phyloP scores from a whole-genome alignment of 2,329 filamentous ascomycete species.

The Hortaea sp. region DNA sequence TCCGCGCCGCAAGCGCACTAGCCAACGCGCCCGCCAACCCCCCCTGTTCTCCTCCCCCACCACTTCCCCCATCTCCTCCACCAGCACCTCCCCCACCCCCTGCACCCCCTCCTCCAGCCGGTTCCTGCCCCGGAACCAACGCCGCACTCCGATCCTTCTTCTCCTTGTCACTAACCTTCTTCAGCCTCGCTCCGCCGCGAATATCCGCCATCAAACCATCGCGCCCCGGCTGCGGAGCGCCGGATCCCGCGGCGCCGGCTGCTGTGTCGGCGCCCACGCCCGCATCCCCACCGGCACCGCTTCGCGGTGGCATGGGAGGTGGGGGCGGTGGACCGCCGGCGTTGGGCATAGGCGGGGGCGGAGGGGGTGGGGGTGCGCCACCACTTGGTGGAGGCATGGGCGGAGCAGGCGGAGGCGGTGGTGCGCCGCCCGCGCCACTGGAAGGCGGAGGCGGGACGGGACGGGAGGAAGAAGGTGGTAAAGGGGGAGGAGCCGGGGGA shows the following conservation, averaged over 20 bases:
- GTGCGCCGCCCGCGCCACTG: conserved; percentile 6
- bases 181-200: conserved; percentile 54
- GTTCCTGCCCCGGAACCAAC: conserved; percentile 44
- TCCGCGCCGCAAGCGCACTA: conserved; percentile 73
- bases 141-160: conserved; percentile 64
- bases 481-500: conserved; percentile 2
- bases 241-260: conserved; percentile 37
- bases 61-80: conserved; percentile 36
- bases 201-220: conserved; percentile 61
- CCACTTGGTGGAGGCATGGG: conserved; percentile 29
- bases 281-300: conserved; percentile 31
- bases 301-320: conserved; percentile 26
- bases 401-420: conserved; percentile 34
- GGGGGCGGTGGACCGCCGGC: conserved; percentile 30
- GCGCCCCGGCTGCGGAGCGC: conserved; percentile 37
- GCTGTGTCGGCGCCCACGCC: conserved; percentile 18
- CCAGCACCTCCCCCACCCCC: conserved; percentile 26
- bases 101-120: conserved; percentile 31
- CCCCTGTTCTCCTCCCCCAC: conserved; percentile 40
- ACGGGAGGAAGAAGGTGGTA: conserved; percentile 8
- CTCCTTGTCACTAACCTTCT: conserved; percentile 62
- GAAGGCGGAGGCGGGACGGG: conserved; percentile 5
- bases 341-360: conserved; percentile 40
- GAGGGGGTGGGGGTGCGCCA: conserved; percentile 27
- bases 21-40: conserved; percentile 51